These are phyloP conservation scores for Passalora sequoiae DNA, from an alignment of 2,329 filamentous ascomycete species.

Conservation along the genomic window DNA sequence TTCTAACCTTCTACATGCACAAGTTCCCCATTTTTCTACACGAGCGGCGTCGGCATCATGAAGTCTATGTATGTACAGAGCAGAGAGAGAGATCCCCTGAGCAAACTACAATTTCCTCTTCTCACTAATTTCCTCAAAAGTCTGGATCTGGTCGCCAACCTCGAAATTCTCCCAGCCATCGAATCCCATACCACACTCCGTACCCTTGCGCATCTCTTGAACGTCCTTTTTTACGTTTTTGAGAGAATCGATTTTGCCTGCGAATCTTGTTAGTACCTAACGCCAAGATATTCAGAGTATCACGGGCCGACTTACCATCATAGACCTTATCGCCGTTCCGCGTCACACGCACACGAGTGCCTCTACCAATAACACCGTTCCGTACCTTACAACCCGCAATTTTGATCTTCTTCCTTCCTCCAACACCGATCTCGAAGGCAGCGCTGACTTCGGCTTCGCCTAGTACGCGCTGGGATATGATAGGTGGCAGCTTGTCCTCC, in stretches of 20 bases:
- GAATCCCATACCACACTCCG: slow-evolving; percentile 89
- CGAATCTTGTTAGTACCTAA: slow-evolving; percentile 7
- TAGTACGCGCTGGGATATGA: slow-evolving; percentile 63
- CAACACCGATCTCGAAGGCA: slow-evolving; percentile 77
- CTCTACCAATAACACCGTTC: slow-evolving; percentile 67
- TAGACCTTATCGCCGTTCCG: slow-evolving; percentile 64
- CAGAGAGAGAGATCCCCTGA: neutral
- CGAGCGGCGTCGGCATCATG: too few species aligned
- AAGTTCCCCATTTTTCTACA: too few species aligned
- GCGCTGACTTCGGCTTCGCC: slow-evolving; percentile 85
- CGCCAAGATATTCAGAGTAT: neutral
- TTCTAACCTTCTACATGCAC: too few species aligned
- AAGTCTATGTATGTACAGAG: neutral
- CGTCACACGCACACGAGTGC: slow-evolving; percentile 64
- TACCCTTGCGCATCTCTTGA: slow-evolving; percentile 79
- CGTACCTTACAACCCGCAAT: slow-evolving; percentile 85
- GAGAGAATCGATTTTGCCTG: slow-evolving; percentile 73
- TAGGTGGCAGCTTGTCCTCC: slow-evolving; percentile 63
- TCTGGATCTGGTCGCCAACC: slow-evolving; percentile 80
- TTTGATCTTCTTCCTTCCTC: slow-evolving; percentile 62
- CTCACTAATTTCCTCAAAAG: slow-evolving; percentile 73
- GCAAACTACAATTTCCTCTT: slow-evolving; percentile 52
- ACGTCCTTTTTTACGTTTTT: slow-evolving; percentile 94
- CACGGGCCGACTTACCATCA: slow-evolving; percentile 60
- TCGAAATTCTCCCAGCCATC: slow-evolving; percentile 72